These are phyloP conservation scores for Anisodus tanguticus DNA, from an alignment of 257 asterid species.

Conservation along the genomic window DNA sequence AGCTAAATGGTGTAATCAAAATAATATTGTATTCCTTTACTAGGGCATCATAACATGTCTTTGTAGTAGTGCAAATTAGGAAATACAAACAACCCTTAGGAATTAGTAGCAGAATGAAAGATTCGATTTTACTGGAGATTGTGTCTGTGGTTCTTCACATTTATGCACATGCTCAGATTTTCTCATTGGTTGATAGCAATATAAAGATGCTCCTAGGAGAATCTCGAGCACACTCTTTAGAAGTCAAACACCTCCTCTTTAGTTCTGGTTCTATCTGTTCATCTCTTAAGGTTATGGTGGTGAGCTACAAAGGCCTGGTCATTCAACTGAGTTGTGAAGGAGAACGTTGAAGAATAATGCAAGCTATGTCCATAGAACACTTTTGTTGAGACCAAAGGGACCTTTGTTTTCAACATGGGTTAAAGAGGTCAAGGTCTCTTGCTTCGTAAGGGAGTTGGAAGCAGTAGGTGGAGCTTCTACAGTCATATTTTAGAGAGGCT, in stretches of 20 bases:
- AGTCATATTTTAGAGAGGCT: slow-evolving; percentile 14
- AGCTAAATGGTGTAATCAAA: not conserved
- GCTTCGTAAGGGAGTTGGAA: slow-evolving; percentile 1
- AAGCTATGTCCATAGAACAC: slow-evolving; percentile 4
- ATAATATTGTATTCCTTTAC: not conserved
- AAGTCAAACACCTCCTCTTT: slow-evolving; percentile 1
- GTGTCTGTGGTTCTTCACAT: slow-evolving; percentile 6
- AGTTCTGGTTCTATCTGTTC: slow-evolving; percentile 12
- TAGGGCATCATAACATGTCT: not conserved
- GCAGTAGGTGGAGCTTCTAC: slow-evolving; percentile 21
- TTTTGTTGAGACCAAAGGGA: not conserved
- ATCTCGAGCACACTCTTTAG: not conserved
- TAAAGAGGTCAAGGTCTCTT: slow-evolving; percentile 9
- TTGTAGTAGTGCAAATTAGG: not conserved
- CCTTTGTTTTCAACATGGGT: slow-evolving; percentile 10
- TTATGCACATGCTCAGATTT: not conserved
- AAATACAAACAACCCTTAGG: not conserved
- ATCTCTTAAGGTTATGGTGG: slow-evolving; percentile 23
- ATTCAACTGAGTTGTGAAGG: slow-evolving; percentile 24
- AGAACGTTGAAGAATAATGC: slow-evolving; percentile 8
- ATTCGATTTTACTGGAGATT: not conserved
- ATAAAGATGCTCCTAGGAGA: slow-evolving; percentile 18
- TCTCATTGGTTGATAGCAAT: not conserved
- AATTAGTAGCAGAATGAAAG: not conserved
- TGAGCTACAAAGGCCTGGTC: not conserved